These are phyloP conservation scores for Termitomyces sp. DNA, from an alignment of 768 basidiomycete species.

Conservation along the genomic window DNA sequence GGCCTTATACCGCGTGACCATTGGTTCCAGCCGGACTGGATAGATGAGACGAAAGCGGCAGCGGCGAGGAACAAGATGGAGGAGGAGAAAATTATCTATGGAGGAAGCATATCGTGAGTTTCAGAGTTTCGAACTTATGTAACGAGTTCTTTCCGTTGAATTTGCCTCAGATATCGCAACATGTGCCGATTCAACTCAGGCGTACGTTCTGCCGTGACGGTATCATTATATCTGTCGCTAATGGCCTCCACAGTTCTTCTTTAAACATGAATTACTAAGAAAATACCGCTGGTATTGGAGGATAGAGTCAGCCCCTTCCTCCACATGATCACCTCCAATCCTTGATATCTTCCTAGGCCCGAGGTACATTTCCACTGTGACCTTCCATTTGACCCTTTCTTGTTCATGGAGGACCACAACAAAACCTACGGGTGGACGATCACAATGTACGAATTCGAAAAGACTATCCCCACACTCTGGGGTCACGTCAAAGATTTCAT, in stretches of 20 bases:
- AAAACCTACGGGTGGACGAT: conserved; percentile 80
- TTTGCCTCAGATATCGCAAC: conserved; percentile 54
- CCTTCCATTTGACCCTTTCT: conserved; percentile 63
- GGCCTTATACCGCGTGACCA: conserved; percentile 65
- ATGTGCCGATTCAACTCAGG: conserved; percentile 79
- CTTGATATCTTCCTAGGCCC: conserved; percentile 46
- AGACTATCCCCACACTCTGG: conserved; percentile 82
- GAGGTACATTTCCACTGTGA: conserved; percentile 77
- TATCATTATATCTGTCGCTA: neutral
- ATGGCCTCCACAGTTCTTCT: conserved; percentile 55
- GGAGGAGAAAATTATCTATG: conserved; percentile 40
- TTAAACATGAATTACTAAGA: conserved; percentile 61
- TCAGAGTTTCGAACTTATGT: neutral
- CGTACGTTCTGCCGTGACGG: conserved; percentile 28
- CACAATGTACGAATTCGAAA: conserved; percentile 68
- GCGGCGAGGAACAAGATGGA: conserved; percentile 59
- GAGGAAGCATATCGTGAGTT: conserved; percentile 32
- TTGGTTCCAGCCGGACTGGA: conserved; percentile 77
- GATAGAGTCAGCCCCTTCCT: conserved; percentile 30
- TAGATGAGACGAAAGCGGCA: conserved; percentile 67
- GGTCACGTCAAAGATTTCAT: conserved; percentile 63
- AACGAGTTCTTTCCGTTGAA: conserved; percentile 10
- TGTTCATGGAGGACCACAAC: conserved; percentile 66
- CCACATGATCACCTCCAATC: conserved; percentile 17
- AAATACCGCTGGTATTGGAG: conserved; percentile 79